A percentile compares a stretch with the other conserved stretches of the same genome.
Evolutionary conservation across 768 basidiomycete genomes (phyloP).

Genomic region (Galerina sulciceps): DNA sequence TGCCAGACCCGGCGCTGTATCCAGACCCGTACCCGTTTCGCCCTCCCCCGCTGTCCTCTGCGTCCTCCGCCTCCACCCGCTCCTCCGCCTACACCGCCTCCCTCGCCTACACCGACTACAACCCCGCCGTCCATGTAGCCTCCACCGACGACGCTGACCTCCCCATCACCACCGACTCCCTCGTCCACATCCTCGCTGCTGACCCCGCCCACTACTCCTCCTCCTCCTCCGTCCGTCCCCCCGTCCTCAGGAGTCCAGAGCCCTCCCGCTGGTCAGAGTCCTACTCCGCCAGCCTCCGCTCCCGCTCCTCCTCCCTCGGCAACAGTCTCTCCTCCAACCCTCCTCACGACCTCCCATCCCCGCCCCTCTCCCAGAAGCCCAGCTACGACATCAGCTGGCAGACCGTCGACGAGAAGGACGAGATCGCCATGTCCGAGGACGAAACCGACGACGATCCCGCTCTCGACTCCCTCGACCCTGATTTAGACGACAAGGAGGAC

Average conservation of each 20-base stretch:
- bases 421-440: slow-evolving; percentile 60
- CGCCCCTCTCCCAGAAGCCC: slow-evolving; percentile 51
- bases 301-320: slow-evolving; percentile 71
- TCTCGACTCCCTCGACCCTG: slow-evolving; percentile 26
- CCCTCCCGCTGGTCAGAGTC: slow-evolving; percentile 76
- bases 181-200: slow-evolving; percentile 62
- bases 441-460: slow-evolving; percentile 54
- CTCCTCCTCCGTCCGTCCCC: slow-evolving; percentile 46
- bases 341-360: slow-evolving; percentile 23
- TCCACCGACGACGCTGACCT: slow-evolving; percentile 65
- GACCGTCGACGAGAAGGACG: slow-evolving; percentile 72
- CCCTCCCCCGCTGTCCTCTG: slow-evolving; percentile 45
- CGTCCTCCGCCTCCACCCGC: slow-evolving; percentile 72
- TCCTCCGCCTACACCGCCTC: slow-evolving; percentile 81
- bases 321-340: slow-evolving; percentile 39
- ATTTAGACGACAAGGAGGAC: slow-evolving; percentile 55
- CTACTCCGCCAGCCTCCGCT: slow-evolving; percentile 65
- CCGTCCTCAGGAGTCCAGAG: slow-evolving; percentile 58
- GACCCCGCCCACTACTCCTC: slow-evolving; percentile 51
- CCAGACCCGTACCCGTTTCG: slow-evolving; percentile 76
- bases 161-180: slow-evolving; percentile 69
- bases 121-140: slow-evolving; percentile 66
- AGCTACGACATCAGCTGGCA: slow-evolving; percentile 82
- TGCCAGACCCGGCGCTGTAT: slow-evolving; percentile 70
- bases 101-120: slow-evolving; percentile 63